Conservation (phyloP, 805 yeast species). For the Wickerhamiella dianesei region DNA sequence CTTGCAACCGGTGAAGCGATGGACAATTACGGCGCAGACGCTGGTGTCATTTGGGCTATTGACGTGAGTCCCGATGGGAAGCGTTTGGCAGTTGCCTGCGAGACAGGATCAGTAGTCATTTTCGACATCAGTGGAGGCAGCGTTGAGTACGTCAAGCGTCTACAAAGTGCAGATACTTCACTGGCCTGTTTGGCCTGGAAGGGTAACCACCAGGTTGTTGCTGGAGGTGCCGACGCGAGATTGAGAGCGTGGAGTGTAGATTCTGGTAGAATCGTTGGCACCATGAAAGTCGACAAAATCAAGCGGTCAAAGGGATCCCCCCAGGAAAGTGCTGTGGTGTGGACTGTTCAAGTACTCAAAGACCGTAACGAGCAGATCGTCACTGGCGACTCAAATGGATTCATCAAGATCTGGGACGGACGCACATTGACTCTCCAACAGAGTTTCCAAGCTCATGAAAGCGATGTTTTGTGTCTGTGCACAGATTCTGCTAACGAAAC, state of each 20-base stretch:
- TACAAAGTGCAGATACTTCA: conserved; percentile 54
- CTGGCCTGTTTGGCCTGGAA: conserved; percentile 71
- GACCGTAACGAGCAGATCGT: conserved; percentile 52
- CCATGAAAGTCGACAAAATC: conserved; percentile 86
- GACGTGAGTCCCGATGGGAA: conserved; percentile 48
- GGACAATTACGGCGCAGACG: conserved; percentile 72
- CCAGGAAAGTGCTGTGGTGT: conserved; percentile 50
- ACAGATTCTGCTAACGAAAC: conserved; percentile 38
- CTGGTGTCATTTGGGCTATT: conserved; percentile 88
- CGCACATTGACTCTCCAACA: conserved; percentile 63
- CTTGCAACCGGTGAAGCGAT: conserved; percentile 56
- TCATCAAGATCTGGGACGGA: conserved; percentile 85
- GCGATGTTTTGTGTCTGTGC: conserved; percentile 70
- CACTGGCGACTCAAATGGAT: conserved; percentile 95
- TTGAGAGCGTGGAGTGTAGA: conserved; percentile 64
- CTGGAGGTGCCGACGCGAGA: conserved; percentile 94
- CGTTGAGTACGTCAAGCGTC: conserved; percentile 52
- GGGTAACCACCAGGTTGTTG: conserved; percentile 50
- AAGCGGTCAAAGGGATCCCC: conserved; percentile 36
- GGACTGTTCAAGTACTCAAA: conserved; percentile 65
- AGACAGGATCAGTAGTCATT: conserved; percentile 79
- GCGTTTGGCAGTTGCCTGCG: conserved; percentile 81
- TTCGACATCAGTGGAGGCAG: conserved; percentile 75
- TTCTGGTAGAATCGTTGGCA: conserved; percentile 56
- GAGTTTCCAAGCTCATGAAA: conserved; percentile 72